Base-by-base conservation (phyloP, 169 alveolate species). In the Plasmodium chabaudi region DNA sequence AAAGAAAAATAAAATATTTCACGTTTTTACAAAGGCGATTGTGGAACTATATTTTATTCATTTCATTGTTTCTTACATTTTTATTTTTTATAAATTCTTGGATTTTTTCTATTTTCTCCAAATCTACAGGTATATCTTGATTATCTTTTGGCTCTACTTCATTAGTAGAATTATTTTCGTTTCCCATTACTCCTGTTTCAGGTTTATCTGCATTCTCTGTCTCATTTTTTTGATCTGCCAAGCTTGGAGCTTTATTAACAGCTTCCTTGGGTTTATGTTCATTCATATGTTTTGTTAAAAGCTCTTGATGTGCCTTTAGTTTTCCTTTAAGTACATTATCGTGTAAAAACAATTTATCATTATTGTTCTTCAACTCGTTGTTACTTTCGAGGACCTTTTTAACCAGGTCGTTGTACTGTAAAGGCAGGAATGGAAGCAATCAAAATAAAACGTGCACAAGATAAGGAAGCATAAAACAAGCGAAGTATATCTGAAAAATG, bases 221-320 rank as follows among this genome's bases (percentile, higher is more conserved):
- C 44, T 46, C 9, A 3, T 46, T 63, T 53, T 10, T 57, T 19
- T 13, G 21, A 49, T 75, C 56, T 1, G 49, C 27, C 47, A 56
- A 53, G 56, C 39, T 15, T 17, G 60, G 27, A 21, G 10, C 34
- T 60, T 60, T 46, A 23, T 2, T 47, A 10, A 1, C 46, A 5
- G 19, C n/a, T 21, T 60, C 74, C 12, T 23, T 21, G 13, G 53
- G 69, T 21, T 77, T n/a, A 13, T 49, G 63, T 49, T 77, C 79
- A 47, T 51, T 53, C 42, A 63, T 63, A 27, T 77, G 70, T 27
- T 25, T 47, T 9, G 44, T 77, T 9, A 77, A 25, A 46, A 63
- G 64, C 56, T 77, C 88, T 53, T 64, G 49, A 44, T 77, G 88
- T 7, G 27, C 61, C 19, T 77, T 77, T 47, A 77, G 56, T 21